Evolutionary conservation across 2,329 filamentous ascomycete species (phyloP), one percentile per base, ranked within the genome.

Genomic region (Fusarium solani-melongenae): DNA sequence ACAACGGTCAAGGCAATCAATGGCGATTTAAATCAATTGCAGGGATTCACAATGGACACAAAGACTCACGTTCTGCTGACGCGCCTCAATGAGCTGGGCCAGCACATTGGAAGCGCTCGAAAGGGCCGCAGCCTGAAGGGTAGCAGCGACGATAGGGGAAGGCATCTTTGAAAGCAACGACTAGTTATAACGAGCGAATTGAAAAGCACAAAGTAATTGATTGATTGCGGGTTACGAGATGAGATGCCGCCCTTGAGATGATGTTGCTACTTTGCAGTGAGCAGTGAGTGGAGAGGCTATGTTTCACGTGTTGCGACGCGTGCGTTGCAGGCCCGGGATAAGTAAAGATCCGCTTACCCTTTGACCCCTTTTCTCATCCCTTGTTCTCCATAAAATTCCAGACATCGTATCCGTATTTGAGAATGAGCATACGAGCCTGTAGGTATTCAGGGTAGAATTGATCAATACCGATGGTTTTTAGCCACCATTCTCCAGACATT

Each of bases 21-120:
- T 11, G 15, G 46, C 6, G 27, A 20, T 51, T 51, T 15, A 31
- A n/a, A 53, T 31, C 6, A 31, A 20, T 31, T 22, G 9, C 49
- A 49, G 29, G 6, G 10, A 34, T 49, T 34, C 59, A 63, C 39
- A 17, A 29, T 33, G 8, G 20, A 36, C 20, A 41, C 27, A 14
- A 29, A 27, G 1, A 69, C 80, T 72, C 15, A 87, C 86, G 69
- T 82, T 78, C 64, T 83, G 79, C 67, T 84, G 84, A 72, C 86
- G 87, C 17, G 88, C 84, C 41, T 86, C 83, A 72, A 90, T 85
- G 34, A 86, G 80, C 75, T 91, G 89, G 27, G 88, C 88, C 59
- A 88, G 80, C 44, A 90, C 77, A 75, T 90, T 90, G 34, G 88
- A 90, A 17, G 82, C 81, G 7, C 85, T 85, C 24, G 88, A 88